These are phyloP conservation scores for Saturnispora ahearnii DNA, from an alignment of 805 yeast species.

Conservation along the genomic window DNA sequence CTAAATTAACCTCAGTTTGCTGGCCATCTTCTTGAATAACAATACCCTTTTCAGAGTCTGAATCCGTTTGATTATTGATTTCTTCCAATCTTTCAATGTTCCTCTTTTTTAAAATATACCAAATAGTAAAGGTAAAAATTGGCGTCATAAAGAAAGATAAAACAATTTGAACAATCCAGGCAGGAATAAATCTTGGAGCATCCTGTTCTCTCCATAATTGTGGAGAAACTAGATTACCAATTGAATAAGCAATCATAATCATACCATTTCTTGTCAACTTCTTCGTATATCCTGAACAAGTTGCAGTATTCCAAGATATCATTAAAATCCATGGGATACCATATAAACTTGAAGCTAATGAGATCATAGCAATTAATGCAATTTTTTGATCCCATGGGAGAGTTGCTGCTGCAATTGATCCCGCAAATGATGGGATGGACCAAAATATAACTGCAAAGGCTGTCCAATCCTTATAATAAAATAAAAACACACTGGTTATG, in stretches of 20 bases:
- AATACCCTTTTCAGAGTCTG: conserved; percentile 19
- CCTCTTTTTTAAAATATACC: conserved; percentile 36
- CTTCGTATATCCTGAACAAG: conserved; percentile 45
- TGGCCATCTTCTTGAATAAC: conserved; percentile 21
- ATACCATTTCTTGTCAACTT: conserved; percentile 39
- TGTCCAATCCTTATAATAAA: conserved; percentile 29
- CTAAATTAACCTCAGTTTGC: conserved; percentile 29
- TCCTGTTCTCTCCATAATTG: conserved; percentile 45
- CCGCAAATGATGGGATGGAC: conserved; percentile 27
- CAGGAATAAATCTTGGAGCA: conserved; percentile 39
- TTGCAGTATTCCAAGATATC: conserved; percentile 21
- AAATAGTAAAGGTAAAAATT: conserved; percentile 32
- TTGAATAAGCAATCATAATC: conserved; percentile 38
- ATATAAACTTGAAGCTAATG: conserved; percentile 36
- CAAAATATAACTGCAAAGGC: conserved; percentile 25
- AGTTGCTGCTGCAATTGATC: conserved; percentile 25
- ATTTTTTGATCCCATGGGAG: conserved; percentile 37
- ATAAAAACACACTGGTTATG: conserved; percentile 29
- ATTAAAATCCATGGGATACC: conserved; percentile 22
- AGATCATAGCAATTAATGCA: conserved; percentile 39
- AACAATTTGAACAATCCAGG: conserved; percentile 51
- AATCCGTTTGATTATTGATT: conserved; percentile 10
- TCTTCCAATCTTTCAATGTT: conserved; percentile 24
- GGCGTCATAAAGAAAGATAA: conserved; percentile 43
- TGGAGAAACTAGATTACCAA: conserved; percentile 46